A percentile compares a stretch with the other conserved stretches of the same genome.
phyloP scores from a whole-genome alignment of 768 basidiomycete genomes.

The Lactifluus hygrophoroides region DNA sequence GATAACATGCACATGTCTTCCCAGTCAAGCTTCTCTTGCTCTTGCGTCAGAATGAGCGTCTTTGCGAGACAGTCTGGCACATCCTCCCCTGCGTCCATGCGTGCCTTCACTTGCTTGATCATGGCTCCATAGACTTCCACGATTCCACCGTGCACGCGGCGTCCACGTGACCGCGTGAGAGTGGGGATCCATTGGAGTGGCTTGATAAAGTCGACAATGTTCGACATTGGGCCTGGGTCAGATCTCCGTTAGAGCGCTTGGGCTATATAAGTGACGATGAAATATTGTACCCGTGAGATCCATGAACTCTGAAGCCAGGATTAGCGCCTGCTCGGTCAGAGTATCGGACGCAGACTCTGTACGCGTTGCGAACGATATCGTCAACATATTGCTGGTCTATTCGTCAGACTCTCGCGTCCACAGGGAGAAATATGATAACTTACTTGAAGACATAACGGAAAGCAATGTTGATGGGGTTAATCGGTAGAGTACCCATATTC shows the following conservation, averaged over 20 bases:
- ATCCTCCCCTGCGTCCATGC: conserved; percentile 26
- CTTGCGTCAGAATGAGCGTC: conserved; percentile 24
- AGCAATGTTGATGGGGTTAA: conserved; percentile 34
- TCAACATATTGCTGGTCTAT: conserved; percentile 25
- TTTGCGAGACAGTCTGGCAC: conserved; percentile 31
- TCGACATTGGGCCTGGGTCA: conserved; percentile 33
- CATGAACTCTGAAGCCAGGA: conserved; percentile 38
- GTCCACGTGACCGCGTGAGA: conserved; percentile 31
- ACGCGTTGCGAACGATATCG: conserved; percentile 36
- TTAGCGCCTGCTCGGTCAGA: conserved; percentile 30
- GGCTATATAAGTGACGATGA: not conserved
- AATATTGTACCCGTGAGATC: conserved; percentile 23
- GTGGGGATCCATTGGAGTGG: conserved; percentile 35
- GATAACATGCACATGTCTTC: conserved; percentile 30
- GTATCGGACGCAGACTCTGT: conserved; percentile 33
- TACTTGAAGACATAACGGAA: conserved; percentile 29
- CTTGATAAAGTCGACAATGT: conserved; percentile 37
- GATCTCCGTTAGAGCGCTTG: not conserved
- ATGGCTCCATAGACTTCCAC: conserved; percentile 27
- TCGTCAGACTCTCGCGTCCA: not conserved
- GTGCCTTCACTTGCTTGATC: conserved; percentile 24
- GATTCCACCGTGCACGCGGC: conserved; percentile 31
- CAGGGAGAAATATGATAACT: not conserved
- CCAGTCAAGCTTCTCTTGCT: conserved; percentile 26
- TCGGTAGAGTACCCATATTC: conserved; percentile 26